Base-by-base conservation (phyloP, 2,329 filamentous ascomycete genomes). In the Fonsecaea pedrosoi region DNA sequence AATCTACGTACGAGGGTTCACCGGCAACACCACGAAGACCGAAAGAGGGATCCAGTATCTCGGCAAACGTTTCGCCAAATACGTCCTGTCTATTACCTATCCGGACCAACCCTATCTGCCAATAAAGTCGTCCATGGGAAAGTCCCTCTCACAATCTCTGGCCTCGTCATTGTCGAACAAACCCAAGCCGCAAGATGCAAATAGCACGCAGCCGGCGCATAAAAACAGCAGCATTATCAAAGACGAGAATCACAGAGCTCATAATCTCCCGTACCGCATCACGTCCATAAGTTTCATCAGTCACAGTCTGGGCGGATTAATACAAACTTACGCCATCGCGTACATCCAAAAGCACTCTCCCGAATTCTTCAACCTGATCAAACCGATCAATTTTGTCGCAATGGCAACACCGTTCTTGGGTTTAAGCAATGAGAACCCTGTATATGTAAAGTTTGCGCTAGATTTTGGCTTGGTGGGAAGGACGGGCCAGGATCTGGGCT, bases 31-130 rank as follows among this genome's bases (percentile, higher is more conserved):
- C 35, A 84, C 86, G 42, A 90, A 91, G 65, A 99, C 95, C 1
- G 95, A 99, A 79, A 89, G 90, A 70, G 95, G 95, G 15, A 98
- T 99, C 75, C 97, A 98, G 77, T 99, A 97, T 78, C 86, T 99
- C 4, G 95, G 95, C 21, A 98, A 98, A 78, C 87, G 95, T 59
- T 86, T 99, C 32, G 95, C 95, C 21, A 94, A 94, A 81, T 96
- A 94, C 76, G 87, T 98, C 35, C 83, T 99, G 53, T 86, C 90
- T 60, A 89, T 97, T 81, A 97, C 94, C 35, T 97, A 96, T 76
- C 95, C 95, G 0, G 93, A 97, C 75, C 94, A 98, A 74, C 93
- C 94, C 4, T 96, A 90, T 74, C 82, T 94, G 1, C 94, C 94
- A 0, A 76, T 84, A 53, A 88, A 87, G 74, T 85, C 82, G 68